phyloP scores from a whole-genome alignment of 192 early-diverging fungal species.

The Coemansia sp. region DNA sequence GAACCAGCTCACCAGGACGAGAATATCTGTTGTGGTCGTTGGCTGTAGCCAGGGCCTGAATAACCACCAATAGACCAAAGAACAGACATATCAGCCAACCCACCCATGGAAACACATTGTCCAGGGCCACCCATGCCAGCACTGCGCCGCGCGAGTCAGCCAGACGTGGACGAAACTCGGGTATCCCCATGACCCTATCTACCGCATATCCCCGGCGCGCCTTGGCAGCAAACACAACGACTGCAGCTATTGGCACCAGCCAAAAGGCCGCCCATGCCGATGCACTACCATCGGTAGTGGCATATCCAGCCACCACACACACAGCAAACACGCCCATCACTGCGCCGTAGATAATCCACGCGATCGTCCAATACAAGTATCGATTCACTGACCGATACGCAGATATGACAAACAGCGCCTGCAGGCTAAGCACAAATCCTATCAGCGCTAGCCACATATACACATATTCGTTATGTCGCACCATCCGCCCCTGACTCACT shows the following conservation, averaged over 20 bases:
- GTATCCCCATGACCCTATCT: constrained; percentile 55
- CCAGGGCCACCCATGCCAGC: constrained; percentile 36
- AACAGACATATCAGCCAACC: constrained; percentile 36
- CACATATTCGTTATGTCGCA: constrained; percentile 39
- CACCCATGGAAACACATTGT: constrained; percentile 41
- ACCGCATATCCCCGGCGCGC: constrained; percentile 53
- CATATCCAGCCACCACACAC: constrained; percentile 42
- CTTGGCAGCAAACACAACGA: constrained; percentile 40
- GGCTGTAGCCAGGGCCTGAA: constrained; percentile 53
- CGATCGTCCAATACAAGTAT: constrained; percentile 43
- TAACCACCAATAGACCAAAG: constrained; percentile 42
- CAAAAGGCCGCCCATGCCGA: constrained; percentile 47
- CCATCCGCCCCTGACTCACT: constrained; percentile 29
- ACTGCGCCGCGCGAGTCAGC: constrained; percentile 32
- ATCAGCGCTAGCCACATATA: constrained; percentile 52
- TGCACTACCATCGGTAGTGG: constrained; percentile 9
- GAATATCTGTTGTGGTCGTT: constrained; percentile 35
- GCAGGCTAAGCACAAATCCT: constrained; percentile 29
- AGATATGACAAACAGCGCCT: constrained; percentile 53
- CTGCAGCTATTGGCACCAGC: constrained; percentile 21
- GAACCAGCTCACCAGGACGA: constrained; percentile 39
- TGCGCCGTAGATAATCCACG: constrained; percentile 47
- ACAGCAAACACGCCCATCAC: constrained; percentile 32
- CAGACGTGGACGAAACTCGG: constrained; percentile 44
- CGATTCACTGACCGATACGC: constrained; percentile 49